Base-by-base conservation (phyloP, 73 alveolate species). In the Paramecium biaurelia region DNA sequence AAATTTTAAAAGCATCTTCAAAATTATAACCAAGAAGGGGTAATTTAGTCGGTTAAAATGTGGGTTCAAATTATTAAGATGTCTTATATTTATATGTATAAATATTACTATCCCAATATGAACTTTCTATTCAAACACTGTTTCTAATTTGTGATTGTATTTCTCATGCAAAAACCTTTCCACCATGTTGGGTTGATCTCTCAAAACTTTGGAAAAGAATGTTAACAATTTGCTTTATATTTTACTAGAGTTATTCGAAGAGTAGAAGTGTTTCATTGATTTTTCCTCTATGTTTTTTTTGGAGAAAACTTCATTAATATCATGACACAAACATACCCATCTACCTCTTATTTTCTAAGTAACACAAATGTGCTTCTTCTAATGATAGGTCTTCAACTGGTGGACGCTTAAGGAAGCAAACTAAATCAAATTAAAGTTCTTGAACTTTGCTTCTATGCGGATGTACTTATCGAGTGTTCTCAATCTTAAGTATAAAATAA, bases 151-250 rank as follows among this genome's bases (percentile, higher is more conserved):
- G 30, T 53, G 68, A 18, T 53, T 53, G 34, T 53, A 53, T 53
- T 53, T 53, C 23, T 53, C 68, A 53, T 53, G 68, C 68, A 53
- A 53, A 32, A 23, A 63, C 10, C 12, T 30, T 32, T 63, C 84
- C 49, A 63, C 47, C 84, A 63, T 63, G 84, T 63, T 63, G 9
- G 84, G 84, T 14, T 26, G 26, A 63, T 63, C 84, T 63, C 84
- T 63, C 28, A 63, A 63, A 63, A 63, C 45, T 32, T 63, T 63
- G 45, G 84, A 63, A 63, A 63, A 63, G 45, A 63, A 63, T 10
- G 41, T 32, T 32, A 63, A 30, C 49, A 63, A 32, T 63, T 63
- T 63, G 47, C 84, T 14, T 26, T 63, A 32, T 26, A 63, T 63
- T 63, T 63, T 63, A 53, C 68, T 53, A 18, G 26, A 53, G 21